Evolutionary conservation across 441 rosid genomes (phyloP), one percentile per base, ranked within the genome.

Genomic region (Hura crepitans): DNA sequence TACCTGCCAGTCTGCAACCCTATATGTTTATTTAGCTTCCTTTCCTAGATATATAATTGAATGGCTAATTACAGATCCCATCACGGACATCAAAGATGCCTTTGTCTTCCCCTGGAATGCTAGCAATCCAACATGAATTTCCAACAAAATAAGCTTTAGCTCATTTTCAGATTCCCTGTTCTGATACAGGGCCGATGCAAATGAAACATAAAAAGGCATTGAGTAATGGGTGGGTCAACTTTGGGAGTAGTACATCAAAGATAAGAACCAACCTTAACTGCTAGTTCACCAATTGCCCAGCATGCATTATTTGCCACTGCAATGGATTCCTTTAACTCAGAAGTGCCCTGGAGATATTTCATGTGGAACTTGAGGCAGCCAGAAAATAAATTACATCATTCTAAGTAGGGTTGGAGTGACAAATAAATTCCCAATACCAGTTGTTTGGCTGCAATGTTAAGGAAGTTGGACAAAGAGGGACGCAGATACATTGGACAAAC

Each of bases 211-310:
- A 8, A 45, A 20, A 49, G 15, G 27, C 5, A 33, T 3, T 8
- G 35, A 30, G 0, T 5, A 53, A 39, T 14, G 13, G n/a, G 15
- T 42, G 46, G 46, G 14, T 42, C 46, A 42, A 42, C 46, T 8
- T 42, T 42, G 14, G 46, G 4, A 57, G 23, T 2, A 33, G 5
- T 0, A 43, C 42, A 14, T 4, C 45, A 56, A 66, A 45, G 71
- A 15, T 45, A 65, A 57, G 13, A 4, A 13, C 14, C 2, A 9
- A 93, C 99, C 93, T 96, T 96, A 72, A 96, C 84, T 8, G 98
- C 98, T 66, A 93, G 77, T 77, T 96, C 99, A 73, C 99, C 99
- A 67, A 96, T 88, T 62, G 99, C 98, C 99, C 99, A 96, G 61
- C 99, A 96, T 9, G 98, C 98, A 80, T 96, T 96, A 78, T 96